These are phyloP conservation scores for Tulasnella calospora DNA, from an alignment of 768 basidiomycete genomes.

Conservation along the genomic window DNA sequence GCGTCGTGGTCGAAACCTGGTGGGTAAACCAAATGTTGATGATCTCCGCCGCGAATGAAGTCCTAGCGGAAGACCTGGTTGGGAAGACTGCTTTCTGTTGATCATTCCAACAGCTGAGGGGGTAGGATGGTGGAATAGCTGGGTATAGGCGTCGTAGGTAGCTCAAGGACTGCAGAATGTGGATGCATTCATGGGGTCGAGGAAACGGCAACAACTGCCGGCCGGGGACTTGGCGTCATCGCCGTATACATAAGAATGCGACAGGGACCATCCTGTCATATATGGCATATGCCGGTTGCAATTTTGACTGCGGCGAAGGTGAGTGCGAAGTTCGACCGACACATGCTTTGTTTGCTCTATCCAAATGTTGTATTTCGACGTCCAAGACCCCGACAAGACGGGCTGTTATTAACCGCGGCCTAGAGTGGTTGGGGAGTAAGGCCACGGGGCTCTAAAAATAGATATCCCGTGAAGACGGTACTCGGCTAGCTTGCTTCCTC, in stretches of 20 bases:
- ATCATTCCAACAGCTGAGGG: neutral
- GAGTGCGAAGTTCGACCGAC: neutral
- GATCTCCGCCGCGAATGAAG: neutral
- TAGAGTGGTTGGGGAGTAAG: no score
- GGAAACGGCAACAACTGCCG: neutral
- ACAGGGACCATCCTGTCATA: neutral
- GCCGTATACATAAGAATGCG: neutral
- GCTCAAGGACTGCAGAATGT: neutral
- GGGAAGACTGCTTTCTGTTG: neutral
- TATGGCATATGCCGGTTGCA: no score
- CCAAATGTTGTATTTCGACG: neutral
- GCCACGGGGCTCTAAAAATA: no score
- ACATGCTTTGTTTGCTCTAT: neutral
- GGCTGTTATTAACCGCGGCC: no score
- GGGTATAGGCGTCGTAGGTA: neutral
- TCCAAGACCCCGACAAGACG: no score
- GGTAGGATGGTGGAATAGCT: neutral
- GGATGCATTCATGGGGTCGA: neutral
- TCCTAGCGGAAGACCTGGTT: neutral
- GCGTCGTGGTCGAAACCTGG: neutral
- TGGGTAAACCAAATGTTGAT: neutral
- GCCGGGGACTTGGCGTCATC: neutral
- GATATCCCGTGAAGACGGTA: no score
- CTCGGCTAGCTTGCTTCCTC: no score
- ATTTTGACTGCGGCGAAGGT: neutral